These are phyloP conservation scores for Cyanidiococcus yangmingshanensis DNA, from an alignment of 23 red algal species.

Conservation along the genomic window DNA sequence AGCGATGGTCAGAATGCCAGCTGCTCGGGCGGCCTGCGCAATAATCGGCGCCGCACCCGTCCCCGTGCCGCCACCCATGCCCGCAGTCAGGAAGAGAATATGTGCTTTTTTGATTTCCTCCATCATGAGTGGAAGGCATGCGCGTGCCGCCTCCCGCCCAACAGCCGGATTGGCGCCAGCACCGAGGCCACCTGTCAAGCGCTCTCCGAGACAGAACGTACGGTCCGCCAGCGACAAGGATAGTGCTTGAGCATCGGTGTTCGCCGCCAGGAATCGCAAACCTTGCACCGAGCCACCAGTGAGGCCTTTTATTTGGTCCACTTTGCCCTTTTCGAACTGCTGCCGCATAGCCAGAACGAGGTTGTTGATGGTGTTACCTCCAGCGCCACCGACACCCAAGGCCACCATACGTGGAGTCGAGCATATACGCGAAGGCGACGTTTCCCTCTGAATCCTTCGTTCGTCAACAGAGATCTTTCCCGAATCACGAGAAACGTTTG, in stretches of 20 bases:
- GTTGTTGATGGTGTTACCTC: conserved; percentile 15
- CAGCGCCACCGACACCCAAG: conserved; percentile 8
- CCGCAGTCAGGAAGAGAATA: conserved; percentile 25
- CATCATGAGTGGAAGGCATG: not conserved
- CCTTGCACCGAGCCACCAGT: not conserved
- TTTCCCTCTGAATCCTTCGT: too few relatives aligned
- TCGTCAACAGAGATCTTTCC: too few relatives aligned
- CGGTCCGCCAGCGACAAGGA: conserved; percentile 3
- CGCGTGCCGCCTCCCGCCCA: not conserved
- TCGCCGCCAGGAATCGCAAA: conserved; percentile 6
- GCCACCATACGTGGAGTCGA: not conserved
- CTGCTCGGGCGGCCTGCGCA: conserved; percentile 18
- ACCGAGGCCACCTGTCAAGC: not conserved
- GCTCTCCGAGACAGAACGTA: not conserved
- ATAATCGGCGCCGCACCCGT: conserved; percentile 30
- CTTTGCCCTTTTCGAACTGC: not conserved
- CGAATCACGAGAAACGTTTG: too few relatives aligned
- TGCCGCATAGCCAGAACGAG: not conserved
- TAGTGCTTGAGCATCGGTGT: conserved; percentile 13
- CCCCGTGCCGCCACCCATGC: conserved; percentile 31
- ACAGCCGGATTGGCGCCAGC: not conserved
- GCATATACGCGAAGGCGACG: not conserved
- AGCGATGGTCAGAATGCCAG: conserved; percentile 24
- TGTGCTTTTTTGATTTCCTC: not conserved
- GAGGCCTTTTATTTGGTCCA: not conserved